phyloP scores from a whole-genome alignment of 768 basidiomycete genomes.

The Mycena chlorophos region DNA sequence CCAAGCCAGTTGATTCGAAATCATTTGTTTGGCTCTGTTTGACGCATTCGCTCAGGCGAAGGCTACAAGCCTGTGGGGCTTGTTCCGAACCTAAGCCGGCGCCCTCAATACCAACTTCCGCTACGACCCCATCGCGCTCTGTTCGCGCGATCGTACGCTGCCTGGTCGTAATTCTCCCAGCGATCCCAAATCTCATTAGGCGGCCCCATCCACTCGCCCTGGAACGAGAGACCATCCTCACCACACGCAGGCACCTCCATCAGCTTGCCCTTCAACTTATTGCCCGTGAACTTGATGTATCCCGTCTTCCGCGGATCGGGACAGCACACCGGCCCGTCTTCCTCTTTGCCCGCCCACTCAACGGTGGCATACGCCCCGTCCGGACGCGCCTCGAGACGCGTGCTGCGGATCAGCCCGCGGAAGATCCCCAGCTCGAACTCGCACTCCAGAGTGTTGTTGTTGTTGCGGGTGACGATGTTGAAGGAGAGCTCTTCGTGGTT shows the following conservation, averaged over 20 bases:
- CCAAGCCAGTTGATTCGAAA: no score
- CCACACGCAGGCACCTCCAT: conserved; percentile 12
- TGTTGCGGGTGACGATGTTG: no score
- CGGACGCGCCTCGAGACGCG: not conserved
- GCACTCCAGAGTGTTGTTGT: no score
- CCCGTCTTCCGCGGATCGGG: conserved; percentile 8
- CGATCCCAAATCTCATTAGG: conserved; percentile 1
- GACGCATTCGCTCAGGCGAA: no score
- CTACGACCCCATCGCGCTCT: conserved; percentile 5
- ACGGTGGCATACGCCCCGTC: no score
- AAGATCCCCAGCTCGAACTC: no score
- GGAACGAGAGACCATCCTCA: conserved; percentile 10
- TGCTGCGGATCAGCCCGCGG: not conserved
- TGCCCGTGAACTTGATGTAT: conserved; percentile 21
- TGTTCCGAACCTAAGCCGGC: no score
- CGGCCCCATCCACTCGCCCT: conserved; percentile 12
- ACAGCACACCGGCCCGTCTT: conserved; percentile 12
- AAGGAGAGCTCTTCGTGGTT: no score
- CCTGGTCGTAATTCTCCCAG: conserved; percentile 19
- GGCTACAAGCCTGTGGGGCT: no score
- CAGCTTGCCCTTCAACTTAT: conserved; percentile 18
- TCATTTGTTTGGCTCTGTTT: no score
- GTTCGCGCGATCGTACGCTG: conserved; percentile 20
- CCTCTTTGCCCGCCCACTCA: conserved; percentile 16
- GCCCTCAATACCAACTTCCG: not conserved